Base-by-base conservation (phyloP, 225 moss, liverwort and hornwort genomes). In the Antitrichia curtipendula region DNA sequence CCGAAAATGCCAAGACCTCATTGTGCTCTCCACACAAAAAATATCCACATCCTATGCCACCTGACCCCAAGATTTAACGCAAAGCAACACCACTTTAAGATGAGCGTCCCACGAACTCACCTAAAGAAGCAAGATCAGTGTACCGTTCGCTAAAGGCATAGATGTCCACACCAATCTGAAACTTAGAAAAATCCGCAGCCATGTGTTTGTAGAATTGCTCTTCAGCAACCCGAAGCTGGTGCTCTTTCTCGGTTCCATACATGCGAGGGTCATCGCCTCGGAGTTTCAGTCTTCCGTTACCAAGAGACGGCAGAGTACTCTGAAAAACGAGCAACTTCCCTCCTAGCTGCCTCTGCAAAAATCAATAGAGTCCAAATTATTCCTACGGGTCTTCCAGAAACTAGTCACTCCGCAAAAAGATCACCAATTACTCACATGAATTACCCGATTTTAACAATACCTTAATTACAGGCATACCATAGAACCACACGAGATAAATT, bases 321-420 rank as follows among this genome's bases (percentile, higher is more conserved):
- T 99, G 99, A 74, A 99, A 99, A 36, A 99, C 88, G 57, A 99
- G 95, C 87, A 99, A 91, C 86, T 99, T 99, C 61, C 99, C 99
- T 90, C 99, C 99, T 73, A 97, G 91, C 91, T 96, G 97, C 57
- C 96, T 97, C 98, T 99, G 96, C 88, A 93, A 76, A 81, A 87
- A 60, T 71, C 71, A 72, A 52, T 49, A 53, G 28, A 86, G 22
- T 76, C 79, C 82, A 31, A 66, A 86, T 86, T 62, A 84, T 27
- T 71, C 20, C 60, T 53, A n/a, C 16, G 4, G 4, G 5, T 75
- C 68, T 75, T 47, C 79, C 40, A 15, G 53, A 52, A 78, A 36
- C 76, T 53, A 34, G 16, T 24, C 84, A 36, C 45, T 80, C 34
- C 10, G 22, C 25, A 40, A 81, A 59, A 78, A 79, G 41, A 13